Base-by-base conservation (phyloP, 2,329 filamentous ascomycete genomes). In the Nakataea oryzae region DNA sequence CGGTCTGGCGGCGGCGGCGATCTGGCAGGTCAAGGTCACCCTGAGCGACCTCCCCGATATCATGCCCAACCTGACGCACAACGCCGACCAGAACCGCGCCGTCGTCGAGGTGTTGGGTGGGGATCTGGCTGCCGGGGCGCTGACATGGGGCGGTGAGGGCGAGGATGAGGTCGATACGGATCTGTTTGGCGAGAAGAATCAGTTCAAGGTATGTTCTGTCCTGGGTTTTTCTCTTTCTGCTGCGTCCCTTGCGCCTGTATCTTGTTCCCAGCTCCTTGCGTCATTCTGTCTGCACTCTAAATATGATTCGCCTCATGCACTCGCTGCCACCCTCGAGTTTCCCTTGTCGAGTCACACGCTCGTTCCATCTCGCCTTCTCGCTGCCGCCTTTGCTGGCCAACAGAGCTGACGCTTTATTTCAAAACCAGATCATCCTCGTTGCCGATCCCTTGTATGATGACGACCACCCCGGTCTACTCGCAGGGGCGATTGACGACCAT, bases 391-490 rank as follows among this genome's bases (percentile, higher is more conserved):
- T 12, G 13, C 29, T 50, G 24, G 41, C 24, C 41, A 50, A 50
- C 41, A 50, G 41, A 11, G 21, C 41, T 50, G 41, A 50, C 41
- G 7, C 30, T 14, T 47, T 11, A n/a, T 24, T 6, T 4, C n/a
- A 47, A 30, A 27, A 47, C 62, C 72, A 88, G 79, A 76, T 96
- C 62, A 85, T 97, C 56, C 80, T 99, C 3, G 91, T 86, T 2
- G 91, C 93, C 3, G 95, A 99, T 73, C 84, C 91, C 0, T 78
- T 99, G 26, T 97, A 97, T 74, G 91, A 93, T 57, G 82, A 92
- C 59, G 82, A 89, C 4, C 95, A 97, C 70, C 91, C 93, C 0
- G 75, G 73, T 3, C 83, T 95, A 69, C 81, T 97, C 27, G 86
- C 87, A 0, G 79, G 85, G 17, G 87, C 90, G 17, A 86, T 97